These are phyloP conservation scores for Phragmites australis DNA, from an alignment of 176 grass and related monocot genomes.

Conservation along the genomic window DNA sequence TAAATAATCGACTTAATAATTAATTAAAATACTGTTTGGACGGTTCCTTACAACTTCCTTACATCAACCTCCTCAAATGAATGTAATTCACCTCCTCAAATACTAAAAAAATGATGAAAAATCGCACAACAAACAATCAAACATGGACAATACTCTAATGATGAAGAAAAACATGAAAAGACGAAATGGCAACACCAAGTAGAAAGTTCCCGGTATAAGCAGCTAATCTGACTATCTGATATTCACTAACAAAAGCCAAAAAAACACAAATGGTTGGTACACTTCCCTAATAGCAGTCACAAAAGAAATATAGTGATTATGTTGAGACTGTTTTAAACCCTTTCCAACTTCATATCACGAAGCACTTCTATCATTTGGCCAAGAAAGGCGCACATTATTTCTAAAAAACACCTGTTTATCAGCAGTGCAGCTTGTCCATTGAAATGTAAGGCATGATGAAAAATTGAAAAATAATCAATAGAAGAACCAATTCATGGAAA, in stretches of 20 bases:
- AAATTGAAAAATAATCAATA: neutral
- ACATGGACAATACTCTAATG: neutral
- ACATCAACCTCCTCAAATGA: neutral
- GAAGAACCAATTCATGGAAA: neutral
- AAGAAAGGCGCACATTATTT: no score
- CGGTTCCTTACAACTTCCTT: no score
- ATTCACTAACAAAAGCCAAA: neutral
- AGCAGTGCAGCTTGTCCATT: neutral
- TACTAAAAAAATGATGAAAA: neutral
- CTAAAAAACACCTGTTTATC: neutral
- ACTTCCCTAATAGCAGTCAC: neutral
- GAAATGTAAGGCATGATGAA: neutral
- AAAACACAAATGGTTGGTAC: neutral
- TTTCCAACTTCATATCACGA: neutral
- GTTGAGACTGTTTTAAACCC: neutral
- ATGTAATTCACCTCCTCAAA: neutral
- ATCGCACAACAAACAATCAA: neutral
- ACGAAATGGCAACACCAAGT: conserved; percentile 5
- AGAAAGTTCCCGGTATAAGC: neutral
- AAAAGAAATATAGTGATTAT: neutral
- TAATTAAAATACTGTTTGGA: no score
- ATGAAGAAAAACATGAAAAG: conserved; percentile 14
- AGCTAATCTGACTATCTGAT: neutral
- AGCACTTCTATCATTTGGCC: no score
- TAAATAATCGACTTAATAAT: no score